Evolutionary conservation across 1,139 yeast species (phyloP), one percentile per base, ranked within the genome.

Genomic region (Blastobotrys serpentis): DNA sequence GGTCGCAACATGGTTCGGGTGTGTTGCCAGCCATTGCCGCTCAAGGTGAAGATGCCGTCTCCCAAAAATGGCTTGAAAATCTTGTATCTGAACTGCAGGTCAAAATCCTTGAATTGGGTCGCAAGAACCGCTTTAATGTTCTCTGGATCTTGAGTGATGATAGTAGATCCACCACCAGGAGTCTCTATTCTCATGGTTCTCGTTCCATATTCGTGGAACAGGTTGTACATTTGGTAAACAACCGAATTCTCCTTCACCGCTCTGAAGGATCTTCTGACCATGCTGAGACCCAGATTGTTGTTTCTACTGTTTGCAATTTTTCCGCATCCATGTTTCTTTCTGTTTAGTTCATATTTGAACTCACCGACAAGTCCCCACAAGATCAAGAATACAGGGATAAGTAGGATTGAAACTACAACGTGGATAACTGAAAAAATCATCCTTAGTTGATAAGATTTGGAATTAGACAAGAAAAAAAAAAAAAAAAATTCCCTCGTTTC

Each of bases 1-100:
- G 84, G 84, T 51, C 83, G 70, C 56, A 79, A 71, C 77, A 79
- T 67, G 1, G 80, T 75, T 44, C 84, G 67, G 17, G 81, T 73
- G 58, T 78, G 80, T 56, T 77, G 75, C 84, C 84, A 79, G 3
- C 77, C 79, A 34, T 66, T 71, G 8, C 79, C 80, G 50, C 77
- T 79, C 33, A 77, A 68, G 1, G 82, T 78, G 65, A 79, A 79
- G 51, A 79, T 78, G 2, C 84, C 84, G 50, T 76, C 77, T 5
- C 84, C 84, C 43, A 79, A 66, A 21, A 77, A 62, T 3, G 79
- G 77, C 40, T 53, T 52, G 58, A 78, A 70, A 39, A 49, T 53
- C 21, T 42, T 58, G 57, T 75, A 74, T 55, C 84, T 74, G 8
- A 63, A 60, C 2, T 84, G 84, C 41, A 79, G 70, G 13, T 72